These are phyloP conservation scores for Pseudogymnoascus sp. DNA, from an alignment of 2,329 filamentous ascomycete genomes.

Conservation along the genomic window DNA sequence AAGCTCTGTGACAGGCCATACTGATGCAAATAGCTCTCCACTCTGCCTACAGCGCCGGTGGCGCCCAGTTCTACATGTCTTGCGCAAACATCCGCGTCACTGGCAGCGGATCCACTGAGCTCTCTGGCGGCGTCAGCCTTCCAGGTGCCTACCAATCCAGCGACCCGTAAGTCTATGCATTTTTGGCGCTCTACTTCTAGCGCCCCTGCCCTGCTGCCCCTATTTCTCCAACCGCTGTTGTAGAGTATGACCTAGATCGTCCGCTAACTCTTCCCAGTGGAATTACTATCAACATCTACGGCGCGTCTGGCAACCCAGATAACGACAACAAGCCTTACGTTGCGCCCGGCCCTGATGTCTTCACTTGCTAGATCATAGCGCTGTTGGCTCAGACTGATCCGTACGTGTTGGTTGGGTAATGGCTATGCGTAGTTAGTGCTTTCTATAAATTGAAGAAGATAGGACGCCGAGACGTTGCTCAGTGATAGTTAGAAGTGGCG, in stretches of 20 bases:
- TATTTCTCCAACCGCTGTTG: neutral
- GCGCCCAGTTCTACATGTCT: slow-evolving; percentile 26
- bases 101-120: slow-evolving; percentile 35
- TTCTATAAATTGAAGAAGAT: neutral
- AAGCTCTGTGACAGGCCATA: slow-evolving; percentile 29
- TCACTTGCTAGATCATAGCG: slow-evolving; percentile 18
- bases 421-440: neutral
- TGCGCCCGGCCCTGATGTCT: slow-evolving; percentile 33
- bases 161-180: slow-evolving; percentile 36
- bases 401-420: neutral
- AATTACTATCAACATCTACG: slow-evolving; percentile 29
- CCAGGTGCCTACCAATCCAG: slow-evolving; percentile 40
- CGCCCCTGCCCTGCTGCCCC: neutral
- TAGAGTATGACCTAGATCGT: neutral
- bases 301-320: slow-evolving; percentile 30
- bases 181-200: neutral
- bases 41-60: slow-evolving; percentile 31
- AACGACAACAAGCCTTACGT: slow-evolving; percentile 36
- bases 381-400: neutral
- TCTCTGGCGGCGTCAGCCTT: slow-evolving; percentile 34
- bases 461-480: neutral
- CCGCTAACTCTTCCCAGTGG: slow-evolving; percentile 26
- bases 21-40: slow-evolving; percentile 22
- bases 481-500: neutral
- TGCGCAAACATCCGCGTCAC: slow-evolving; percentile 40